Conservation (phyloP, 83 land plant genomes). For the Thuja plicata region DNA sequence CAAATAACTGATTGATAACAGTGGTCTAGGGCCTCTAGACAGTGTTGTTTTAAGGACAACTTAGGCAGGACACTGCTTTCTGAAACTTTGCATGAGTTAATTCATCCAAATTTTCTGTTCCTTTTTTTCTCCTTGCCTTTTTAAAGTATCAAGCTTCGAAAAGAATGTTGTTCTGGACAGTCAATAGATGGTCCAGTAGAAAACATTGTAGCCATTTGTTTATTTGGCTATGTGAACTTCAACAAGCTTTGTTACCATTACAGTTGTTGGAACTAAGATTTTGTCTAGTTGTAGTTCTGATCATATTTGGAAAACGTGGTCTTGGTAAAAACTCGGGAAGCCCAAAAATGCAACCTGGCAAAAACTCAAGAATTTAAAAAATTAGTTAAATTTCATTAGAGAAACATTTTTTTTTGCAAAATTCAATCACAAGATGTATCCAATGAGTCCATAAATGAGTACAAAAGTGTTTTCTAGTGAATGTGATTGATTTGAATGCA, state of each 20-base stretch:
- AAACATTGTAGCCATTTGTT: neutral
- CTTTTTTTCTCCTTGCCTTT: neutral
- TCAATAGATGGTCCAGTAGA: neutral
- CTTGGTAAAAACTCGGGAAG: too few relatives aligned
- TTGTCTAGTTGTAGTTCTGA: neutral
- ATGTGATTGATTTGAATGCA: too few relatives aligned
- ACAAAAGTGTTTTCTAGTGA: too few relatives aligned
- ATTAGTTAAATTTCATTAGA: too few relatives aligned
- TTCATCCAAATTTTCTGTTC: neutral
- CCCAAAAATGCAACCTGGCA: too few relatives aligned
- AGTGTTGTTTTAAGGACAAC: neutral
- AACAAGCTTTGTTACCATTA: neutral
- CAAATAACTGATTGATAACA: neutral
- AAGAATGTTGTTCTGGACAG: neutral
- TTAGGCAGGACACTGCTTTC: neutral
- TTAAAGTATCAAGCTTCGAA: neutral
- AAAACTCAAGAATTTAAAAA: too few relatives aligned
- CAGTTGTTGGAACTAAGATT: neutral
- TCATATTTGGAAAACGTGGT: too few relatives aligned
- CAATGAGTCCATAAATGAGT: too few relatives aligned
- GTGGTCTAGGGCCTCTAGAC: neutral
- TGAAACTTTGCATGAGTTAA: neutral
- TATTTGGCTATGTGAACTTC: neutral
- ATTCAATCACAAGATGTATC: too few relatives aligned
- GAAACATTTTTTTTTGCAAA: too few relatives aligned